phyloP scores from a whole-genome alignment of 202 grass and related monocot species.

The Miscanthus sacchariflorus region DNA sequence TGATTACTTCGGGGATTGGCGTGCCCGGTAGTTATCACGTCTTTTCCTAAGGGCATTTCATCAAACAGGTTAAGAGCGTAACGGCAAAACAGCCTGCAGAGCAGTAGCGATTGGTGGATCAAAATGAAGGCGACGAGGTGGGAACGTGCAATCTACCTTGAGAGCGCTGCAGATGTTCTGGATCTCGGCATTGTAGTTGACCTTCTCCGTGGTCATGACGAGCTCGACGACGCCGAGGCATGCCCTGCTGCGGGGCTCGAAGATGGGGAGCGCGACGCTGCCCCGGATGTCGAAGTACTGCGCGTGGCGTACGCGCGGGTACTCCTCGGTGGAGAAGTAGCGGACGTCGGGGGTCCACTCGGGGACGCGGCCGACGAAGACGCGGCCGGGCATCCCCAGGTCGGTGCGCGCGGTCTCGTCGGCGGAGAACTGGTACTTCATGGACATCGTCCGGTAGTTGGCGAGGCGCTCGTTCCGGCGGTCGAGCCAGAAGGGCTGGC shows the following conservation, averaged over 20 bases:
- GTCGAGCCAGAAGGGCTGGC: constrained; percentile 82
- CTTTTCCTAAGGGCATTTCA: constrained; percentile 43
- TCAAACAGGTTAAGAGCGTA: constrained; percentile 51
- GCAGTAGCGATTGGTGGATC: neutral
- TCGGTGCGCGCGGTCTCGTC: constrained; percentile 62
- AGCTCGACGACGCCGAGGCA: constrained; percentile 96
- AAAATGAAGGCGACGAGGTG: neutral
- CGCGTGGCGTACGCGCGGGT: constrained; percentile 79
- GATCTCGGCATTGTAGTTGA: constrained; percentile 85
- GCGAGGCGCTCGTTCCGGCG: constrained; percentile 55
- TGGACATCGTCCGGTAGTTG: constrained; percentile 69
- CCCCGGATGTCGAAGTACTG: constrained; percentile 79
- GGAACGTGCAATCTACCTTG: constrained; percentile 54
- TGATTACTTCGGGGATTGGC: constrained; percentile 61
- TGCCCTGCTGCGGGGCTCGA: constrained; percentile 54
- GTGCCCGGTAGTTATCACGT: constrained; percentile 55
- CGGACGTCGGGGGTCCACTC: constrained; percentile 99
- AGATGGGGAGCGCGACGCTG: constrained; percentile 79
- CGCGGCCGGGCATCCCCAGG: constrained; percentile 81
- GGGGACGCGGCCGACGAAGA: constrained; percentile 85
- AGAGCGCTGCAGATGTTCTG: constrained; percentile 94
- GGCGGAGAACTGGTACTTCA: constrained; percentile 83
- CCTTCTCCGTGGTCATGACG: constrained; percentile 82
- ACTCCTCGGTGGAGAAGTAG: constrained; percentile 79
- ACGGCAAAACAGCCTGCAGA: neutral